These are phyloP conservation scores for Phytophthora melonis DNA, from an alignment of 352 stramenopile genomes.

Conservation along the genomic window DNA sequence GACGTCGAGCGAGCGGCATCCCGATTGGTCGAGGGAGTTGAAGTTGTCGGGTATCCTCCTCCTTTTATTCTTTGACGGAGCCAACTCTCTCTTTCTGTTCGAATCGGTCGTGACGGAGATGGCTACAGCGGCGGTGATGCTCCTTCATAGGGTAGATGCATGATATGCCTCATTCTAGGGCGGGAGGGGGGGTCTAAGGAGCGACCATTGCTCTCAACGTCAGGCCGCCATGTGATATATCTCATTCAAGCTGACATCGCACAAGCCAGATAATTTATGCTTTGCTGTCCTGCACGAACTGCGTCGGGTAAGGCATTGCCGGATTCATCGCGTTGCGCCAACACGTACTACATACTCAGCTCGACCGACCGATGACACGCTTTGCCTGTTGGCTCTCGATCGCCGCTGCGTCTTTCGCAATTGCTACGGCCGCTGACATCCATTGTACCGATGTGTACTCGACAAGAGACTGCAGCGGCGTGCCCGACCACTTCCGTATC, in stretches of 20 bases:
- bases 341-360: not conserved
- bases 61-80: slow-evolving; percentile 23
- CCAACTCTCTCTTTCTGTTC: slow-evolving; percentile 16
- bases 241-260: not conserved
- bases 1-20: not conserved
- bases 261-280: not conserved
- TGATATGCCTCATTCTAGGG: not conserved
- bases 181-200: too few species aligned
- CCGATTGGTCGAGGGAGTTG: slow-evolving; percentile 3
- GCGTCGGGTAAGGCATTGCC: not conserved
- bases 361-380: not conserved
- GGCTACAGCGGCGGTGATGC: not conserved
- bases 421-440: not conserved
- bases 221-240: not conserved
- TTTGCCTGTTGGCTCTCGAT: not conserved
- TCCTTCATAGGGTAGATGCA: too few species aligned
- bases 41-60: slow-evolving; percentile 14
- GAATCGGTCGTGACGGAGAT: not conserved
- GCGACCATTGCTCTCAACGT: too few species aligned
- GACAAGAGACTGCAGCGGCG: not conserved
- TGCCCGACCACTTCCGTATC: not conserved
- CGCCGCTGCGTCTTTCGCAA: not conserved
- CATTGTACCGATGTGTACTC: not conserved
- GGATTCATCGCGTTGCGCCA: not conserved
- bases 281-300: not conserved